Base-by-base conservation (phyloP, 306 rosid species). In the Dryas alaskensis region DNA sequence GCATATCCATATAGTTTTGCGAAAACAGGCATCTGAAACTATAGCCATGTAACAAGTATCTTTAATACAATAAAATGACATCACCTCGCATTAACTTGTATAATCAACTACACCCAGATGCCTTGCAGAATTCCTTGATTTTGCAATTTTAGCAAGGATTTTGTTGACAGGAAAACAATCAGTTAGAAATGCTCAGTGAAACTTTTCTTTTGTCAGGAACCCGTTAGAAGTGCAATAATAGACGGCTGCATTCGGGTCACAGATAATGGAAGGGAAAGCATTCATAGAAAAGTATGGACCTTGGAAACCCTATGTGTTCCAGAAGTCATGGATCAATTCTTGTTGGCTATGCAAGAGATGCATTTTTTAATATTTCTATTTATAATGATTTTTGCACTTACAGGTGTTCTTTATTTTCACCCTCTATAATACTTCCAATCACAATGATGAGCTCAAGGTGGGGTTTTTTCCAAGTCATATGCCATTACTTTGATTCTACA, bases 361-460 rank as follows among this genome's bases (percentile, higher is more conserved):
- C 7, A 42, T 51, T 68, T 73, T 57, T 83, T 75, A 31, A 58
- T 1, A 44, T 39, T 73, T 60, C 8, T 63, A 44, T 49, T 73
- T 60, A 51, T 39, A 51, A 58, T 25, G 72, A 19, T 77, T 60
- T 84, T 76, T 76, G 79, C 69, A 59, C 71, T 39, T 72, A 73
- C 83, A 93, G 97, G 85, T 82, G 43, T 69, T 90, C 57, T 93
- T 86, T 78, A 73, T 88, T 75, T 90, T 93, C 86, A 89, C 93
- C 11, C 68, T 89, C 37, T 86, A 86, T 75, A 89, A 86, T 81
- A 73, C 93, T 72, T 76, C 96, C 75, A 76, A 89, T 77, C 86
- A 88, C 60, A 81, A 70, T 73, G 97, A 93, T 71, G 88, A 82
- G 76, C 96, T 93, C 75, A 89, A 91, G 97, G 98, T 93, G 60